Evolutionary conservation across 108 stramenopile species (phyloP).

Genomic region (Conticribra guillardii): DNA sequence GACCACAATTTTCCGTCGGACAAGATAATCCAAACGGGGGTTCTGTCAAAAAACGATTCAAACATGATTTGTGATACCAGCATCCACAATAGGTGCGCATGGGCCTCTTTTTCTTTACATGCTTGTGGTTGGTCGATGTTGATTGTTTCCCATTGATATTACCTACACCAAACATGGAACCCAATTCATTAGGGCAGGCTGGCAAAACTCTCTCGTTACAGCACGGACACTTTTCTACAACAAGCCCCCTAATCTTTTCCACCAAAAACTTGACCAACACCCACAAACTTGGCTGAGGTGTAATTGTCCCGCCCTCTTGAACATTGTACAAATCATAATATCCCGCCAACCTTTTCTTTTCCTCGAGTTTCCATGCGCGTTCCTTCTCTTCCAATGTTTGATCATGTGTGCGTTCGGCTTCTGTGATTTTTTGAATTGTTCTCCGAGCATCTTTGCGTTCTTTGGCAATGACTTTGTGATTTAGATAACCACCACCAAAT

Average conservation of each 20-base stretch:
- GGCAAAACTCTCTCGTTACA: conserved; percentile 46
- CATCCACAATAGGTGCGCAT: conserved; percentile 50
- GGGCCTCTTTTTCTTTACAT: conserved; percentile 42
- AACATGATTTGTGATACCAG: conserved; percentile 55
- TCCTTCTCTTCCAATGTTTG: conserved; percentile 36
- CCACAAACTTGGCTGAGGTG: conserved; percentile 52
- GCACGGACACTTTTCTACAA: conserved; percentile 38
- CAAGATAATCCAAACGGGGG: conserved; percentile 57
- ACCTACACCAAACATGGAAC: conserved; percentile 25
- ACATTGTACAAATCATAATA: conserved; percentile 47
- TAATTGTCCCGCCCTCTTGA: conserved; percentile 30
- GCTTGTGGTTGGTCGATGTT: conserved; percentile 8
- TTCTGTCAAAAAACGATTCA: conserved; percentile 53
- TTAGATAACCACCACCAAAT: conserved; percentile 16
- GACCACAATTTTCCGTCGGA: conserved; percentile 32
- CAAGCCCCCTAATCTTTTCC: conserved; percentile 27
- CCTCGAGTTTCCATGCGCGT: conserved; percentile 43
- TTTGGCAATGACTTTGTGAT: conserved; percentile 34
- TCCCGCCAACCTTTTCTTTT: conserved; percentile 44
- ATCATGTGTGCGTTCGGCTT: conserved; percentile 35
- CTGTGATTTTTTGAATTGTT: conserved; percentile 38
- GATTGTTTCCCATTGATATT: conserved; percentile 22
- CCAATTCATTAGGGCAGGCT: conserved; percentile 28
- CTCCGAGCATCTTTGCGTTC: conserved; percentile 57
- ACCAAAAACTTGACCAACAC: conserved; percentile 48